phyloP scores from a whole-genome alignment of 305 asterid species.

The Fraxinus velutina region DNA sequence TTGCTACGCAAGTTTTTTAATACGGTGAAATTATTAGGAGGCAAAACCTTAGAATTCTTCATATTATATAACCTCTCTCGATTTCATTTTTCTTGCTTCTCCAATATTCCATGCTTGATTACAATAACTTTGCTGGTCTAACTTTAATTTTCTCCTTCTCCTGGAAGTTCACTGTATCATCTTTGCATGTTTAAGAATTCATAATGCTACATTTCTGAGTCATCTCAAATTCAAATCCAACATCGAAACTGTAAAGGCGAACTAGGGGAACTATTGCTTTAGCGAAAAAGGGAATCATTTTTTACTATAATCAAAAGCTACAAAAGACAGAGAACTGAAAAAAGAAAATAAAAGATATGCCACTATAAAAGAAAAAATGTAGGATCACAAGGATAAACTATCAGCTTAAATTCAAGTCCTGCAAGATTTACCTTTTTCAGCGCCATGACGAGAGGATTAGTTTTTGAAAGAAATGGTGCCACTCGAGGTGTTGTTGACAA shows the following conservation, averaged over 20 bases:
- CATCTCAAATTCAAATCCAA: not conserved
- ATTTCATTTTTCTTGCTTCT: not conserved
- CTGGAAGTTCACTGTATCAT: not conserved
- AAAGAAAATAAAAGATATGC: not conserved
- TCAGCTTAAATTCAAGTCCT: constrained; percentile 8
- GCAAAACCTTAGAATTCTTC: not conserved
- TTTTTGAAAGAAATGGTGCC: constrained; percentile 80
- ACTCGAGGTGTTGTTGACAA: constrained; percentile 81
- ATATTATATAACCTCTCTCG: not conserved
- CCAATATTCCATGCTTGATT: not conserved
- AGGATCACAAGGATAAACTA: not conserved
- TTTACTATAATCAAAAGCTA: not conserved
- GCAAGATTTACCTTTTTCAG: constrained; percentile 59
- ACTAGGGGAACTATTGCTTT: not conserved
- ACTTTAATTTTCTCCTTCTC: not conserved
- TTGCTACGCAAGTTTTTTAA: not conserved
- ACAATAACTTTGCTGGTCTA: not conserved
- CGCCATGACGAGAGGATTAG: constrained; percentile 72
- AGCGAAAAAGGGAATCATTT: not conserved
- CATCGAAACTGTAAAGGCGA: not conserved
- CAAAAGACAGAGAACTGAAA: not conserved
- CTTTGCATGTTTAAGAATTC: not conserved
- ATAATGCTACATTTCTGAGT: not conserved
- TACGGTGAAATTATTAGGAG: not conserved
- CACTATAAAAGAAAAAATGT: not conserved